Conservation (phyloP, 768 basidiomycete species). For the Porphyrellus cyaneotinctus region DNA sequence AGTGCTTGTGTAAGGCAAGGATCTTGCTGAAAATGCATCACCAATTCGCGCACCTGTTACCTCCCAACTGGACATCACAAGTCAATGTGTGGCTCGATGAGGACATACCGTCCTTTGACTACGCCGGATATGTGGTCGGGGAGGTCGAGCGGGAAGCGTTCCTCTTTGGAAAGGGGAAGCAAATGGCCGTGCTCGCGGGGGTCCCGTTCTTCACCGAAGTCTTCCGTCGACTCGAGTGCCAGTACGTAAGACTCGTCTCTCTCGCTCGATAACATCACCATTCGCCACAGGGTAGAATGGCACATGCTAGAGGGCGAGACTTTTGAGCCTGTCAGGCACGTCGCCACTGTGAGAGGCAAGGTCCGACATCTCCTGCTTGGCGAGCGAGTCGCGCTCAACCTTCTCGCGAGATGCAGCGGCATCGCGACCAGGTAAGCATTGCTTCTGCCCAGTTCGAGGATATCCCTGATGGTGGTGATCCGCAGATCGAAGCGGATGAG, state of each 20-base stretch:
- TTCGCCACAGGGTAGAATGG: slow-evolving; percentile 78
- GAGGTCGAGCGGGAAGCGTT: slow-evolving; percentile 83
- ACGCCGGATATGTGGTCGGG: slow-evolving; percentile 94
- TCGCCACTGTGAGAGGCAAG: slow-evolving; percentile 89
- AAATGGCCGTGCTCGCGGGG: slow-evolving; percentile 80
- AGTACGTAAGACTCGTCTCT: slow-evolving; percentile 50
- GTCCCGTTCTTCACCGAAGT: slow-evolving; percentile 95
- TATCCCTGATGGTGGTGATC: neutral
- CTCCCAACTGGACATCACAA: slow-evolving; percentile 87
- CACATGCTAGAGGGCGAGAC: slow-evolving; percentile 80
- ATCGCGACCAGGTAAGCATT: slow-evolving; percentile 84
- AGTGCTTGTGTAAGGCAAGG: neutral
- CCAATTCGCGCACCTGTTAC: slow-evolving; percentile 66
- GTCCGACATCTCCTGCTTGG: slow-evolving; percentile 86
- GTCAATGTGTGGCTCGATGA: slow-evolving; percentile 83
- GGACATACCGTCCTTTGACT: slow-evolving; percentile 95
- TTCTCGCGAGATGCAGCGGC: slow-evolving; percentile 92
- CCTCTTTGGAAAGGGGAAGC: slow-evolving; percentile 85
- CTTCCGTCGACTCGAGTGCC: slow-evolving; percentile 83
- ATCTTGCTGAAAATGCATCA: slow-evolving; percentile 16
- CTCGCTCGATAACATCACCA: neutral
- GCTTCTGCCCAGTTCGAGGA: neutral
- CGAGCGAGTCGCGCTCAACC: slow-evolving; percentile 89
- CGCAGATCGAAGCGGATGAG: slow-evolving; percentile 77
- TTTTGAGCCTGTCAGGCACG: slow-evolving; percentile 75